Conservation (phyloP, 192 early-diverging fungal genomes). For the Backusella tuberculispora region DNA sequence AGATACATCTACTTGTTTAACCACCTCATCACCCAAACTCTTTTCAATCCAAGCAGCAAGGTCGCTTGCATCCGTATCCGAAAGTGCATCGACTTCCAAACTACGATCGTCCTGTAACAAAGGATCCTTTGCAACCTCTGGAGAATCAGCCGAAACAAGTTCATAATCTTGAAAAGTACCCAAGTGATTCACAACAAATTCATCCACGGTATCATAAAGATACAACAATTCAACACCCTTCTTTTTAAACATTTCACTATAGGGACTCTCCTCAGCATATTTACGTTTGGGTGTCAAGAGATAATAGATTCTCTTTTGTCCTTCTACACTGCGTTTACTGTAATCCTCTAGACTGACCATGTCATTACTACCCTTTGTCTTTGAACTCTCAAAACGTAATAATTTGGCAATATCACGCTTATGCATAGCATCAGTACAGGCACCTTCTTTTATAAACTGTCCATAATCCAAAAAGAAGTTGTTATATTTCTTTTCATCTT, state of each 20-base stretch:
- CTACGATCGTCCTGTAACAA: slow-evolving; percentile 26
- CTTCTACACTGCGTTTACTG: slow-evolving; percentile 65
- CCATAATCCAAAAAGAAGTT: slow-evolving; percentile 70
- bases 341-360: slow-evolving; percentile 74
- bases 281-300: slow-evolving; percentile 58
- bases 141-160: slow-evolving; percentile 57
- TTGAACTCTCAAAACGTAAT: slow-evolving; percentile 62
- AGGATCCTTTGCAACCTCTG: slow-evolving; percentile 48
- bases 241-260: slow-evolving; percentile 74
- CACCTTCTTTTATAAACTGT: slow-evolving; percentile 75
- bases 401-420: slow-evolving; percentile 61
- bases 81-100: slow-evolving; percentile 32
- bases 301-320: slow-evolving; percentile 80
- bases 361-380: slow-evolving; percentile 35
- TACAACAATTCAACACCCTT: slow-evolving; percentile 77
- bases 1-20: slow-evolving; percentile 73
- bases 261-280: slow-evolving; percentile 67
- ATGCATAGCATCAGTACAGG: slow-evolving; percentile 67
- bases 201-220: slow-evolving; percentile 61
- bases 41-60: slow-evolving; percentile 65
- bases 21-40: slow-evolving; percentile 60
- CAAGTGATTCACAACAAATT: slow-evolving; percentile 64
- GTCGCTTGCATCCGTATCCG: slow-evolving; percentile 50
- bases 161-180: slow-evolving; percentile 59
- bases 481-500: slow-evolving; percentile 49